These are phyloP conservation scores for Talaromyces verruculosus DNA, from an alignment of 2,329 filamentous ascomycete genomes.

Conservation along the genomic window DNA sequence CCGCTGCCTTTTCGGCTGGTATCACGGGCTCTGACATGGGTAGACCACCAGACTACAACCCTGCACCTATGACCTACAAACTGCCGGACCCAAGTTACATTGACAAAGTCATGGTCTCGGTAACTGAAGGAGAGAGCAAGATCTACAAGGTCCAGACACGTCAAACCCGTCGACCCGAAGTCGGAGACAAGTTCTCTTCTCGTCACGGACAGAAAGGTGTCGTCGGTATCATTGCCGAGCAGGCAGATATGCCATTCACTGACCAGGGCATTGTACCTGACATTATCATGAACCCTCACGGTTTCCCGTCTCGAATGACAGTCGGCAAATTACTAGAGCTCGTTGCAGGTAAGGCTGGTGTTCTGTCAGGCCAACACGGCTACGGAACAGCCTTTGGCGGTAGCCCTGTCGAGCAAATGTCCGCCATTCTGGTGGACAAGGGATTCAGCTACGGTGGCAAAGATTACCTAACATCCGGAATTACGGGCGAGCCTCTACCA, in stretches of 20 bases:
- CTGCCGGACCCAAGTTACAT: constrained; percentile 83
- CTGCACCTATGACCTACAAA: constrained; percentile 65
- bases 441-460: constrained; percentile 98
- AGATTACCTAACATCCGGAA: constrained; percentile 91
- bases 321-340: constrained; percentile 97
- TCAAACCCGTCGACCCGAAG: constrained; percentile 91
- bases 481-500: constrained; percentile 89
- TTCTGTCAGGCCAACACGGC: constrained; percentile 78
- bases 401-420: constrained; percentile 86
- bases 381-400: constrained; percentile 88
- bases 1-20: constrained; percentile 71
- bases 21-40: constrained; percentile 62
- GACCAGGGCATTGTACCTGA: constrained; percentile 90
- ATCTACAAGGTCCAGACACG: constrained; percentile 93
- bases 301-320: constrained; percentile 99
- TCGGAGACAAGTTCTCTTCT: constrained; percentile 98
- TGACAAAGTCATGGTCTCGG: constrained; percentile 92
- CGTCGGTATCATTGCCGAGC: constrained; percentile 91
- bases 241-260: constrained; percentile 95
- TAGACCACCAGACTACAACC: constrained; percentile 37
- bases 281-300: constrained; percentile 99
- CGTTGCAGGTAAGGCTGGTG: constrained; percentile 87
- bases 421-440: constrained; percentile 74
- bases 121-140: constrained; percentile 80
- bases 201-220: constrained; percentile 98